Evolutionary conservation across 108 stramenopile species (phyloP).

Genomic region (Skeletonema marinoi): DNA sequence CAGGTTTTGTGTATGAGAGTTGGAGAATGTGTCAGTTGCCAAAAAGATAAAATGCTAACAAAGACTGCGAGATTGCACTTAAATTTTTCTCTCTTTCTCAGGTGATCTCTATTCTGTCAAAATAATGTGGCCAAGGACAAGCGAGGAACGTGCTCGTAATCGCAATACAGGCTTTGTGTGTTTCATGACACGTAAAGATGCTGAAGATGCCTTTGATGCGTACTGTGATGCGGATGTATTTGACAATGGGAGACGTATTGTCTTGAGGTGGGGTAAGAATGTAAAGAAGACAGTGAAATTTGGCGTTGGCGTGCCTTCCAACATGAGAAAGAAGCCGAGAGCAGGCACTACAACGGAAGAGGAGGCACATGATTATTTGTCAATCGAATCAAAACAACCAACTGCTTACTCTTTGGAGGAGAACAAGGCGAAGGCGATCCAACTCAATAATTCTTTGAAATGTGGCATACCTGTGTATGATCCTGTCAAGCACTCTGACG

Average conservation of each 20-base stretch:
- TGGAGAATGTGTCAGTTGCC: neutral
- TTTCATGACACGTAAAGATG: slow-evolving; percentile 82
- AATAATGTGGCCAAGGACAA: slow-evolving; percentile 95
- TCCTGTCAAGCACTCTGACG: slow-evolving; percentile 42
- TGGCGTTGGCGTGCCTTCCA: slow-evolving; percentile 52
- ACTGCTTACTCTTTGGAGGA: slow-evolving; percentile 11
- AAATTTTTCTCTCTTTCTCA: slow-evolving; percentile 22
- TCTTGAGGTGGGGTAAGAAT: slow-evolving; percentile 82
- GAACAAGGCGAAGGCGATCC: neutral
- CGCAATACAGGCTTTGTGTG: slow-evolving; percentile 92
- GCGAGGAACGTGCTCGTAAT: slow-evolving; percentile 80
- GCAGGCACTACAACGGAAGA: neutral
- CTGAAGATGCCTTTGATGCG: slow-evolving; percentile 88
- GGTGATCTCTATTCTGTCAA: slow-evolving; percentile 87
- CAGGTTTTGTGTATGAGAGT: neutral
- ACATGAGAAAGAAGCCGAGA: slow-evolving; percentile 36
- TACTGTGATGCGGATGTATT: slow-evolving; percentile 81
- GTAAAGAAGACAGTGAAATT: slow-evolving; percentile 65
- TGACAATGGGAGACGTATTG: slow-evolving; percentile 62
- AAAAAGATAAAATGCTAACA: slow-evolving; percentile 6
- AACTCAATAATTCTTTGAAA: neutral
- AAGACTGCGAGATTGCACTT: slow-evolving; percentile 18
- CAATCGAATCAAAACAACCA: neutral
- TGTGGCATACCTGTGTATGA: slow-evolving; percentile 33
- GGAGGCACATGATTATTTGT: neutral